A percentile compares a stretch with the other conserved stretches of the same genome.
Evolutionary conservation across 163 green algal genomes (phyloP).

Genomic region (Coccomyxa subellipsoidea): DNA sequence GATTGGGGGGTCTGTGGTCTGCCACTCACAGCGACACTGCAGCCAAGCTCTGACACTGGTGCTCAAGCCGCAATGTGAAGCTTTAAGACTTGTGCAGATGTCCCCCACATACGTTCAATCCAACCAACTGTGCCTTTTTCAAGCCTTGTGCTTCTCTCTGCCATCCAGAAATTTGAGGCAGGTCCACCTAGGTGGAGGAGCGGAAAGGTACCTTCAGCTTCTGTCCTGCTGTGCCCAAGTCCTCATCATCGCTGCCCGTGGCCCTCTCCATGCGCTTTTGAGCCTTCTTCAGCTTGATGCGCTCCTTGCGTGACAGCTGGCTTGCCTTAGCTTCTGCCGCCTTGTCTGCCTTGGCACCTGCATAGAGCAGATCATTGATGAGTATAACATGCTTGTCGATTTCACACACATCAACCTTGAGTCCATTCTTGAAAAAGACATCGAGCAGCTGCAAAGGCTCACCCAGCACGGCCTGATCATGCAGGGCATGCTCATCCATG

Average conservation of each 20-base stretch:
- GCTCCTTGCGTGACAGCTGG: slow-evolving; percentile 59
- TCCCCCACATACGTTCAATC: too few species aligned
- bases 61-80: neutral
- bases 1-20: neutral
- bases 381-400: too few species aligned
- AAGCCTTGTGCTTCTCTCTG: too few species aligned
- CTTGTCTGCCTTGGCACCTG: neutral
- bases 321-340: neutral
- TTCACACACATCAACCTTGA: too few species aligned
- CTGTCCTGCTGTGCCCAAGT: slow-evolving; percentile 15
- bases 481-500: slow-evolving; percentile 77
- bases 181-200: too few species aligned
- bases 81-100: neutral
- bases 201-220: neutral
- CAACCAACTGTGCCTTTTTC: too few species aligned
- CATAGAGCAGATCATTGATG: neutral
- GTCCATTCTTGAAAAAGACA: too few species aligned
- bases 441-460: neutral
- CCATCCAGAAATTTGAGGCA: too few species aligned
- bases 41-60: neutral
- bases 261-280: slow-evolving; percentile 26
- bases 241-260: slow-evolving; percentile 53
- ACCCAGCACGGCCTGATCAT: slow-evolving; percentile 15
- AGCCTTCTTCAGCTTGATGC: slow-evolving; percentile 39
- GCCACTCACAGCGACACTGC: neutral